Base-by-base conservation (phyloP, 768 basidiomycete species). In the Boletus coccyginus region DNA sequence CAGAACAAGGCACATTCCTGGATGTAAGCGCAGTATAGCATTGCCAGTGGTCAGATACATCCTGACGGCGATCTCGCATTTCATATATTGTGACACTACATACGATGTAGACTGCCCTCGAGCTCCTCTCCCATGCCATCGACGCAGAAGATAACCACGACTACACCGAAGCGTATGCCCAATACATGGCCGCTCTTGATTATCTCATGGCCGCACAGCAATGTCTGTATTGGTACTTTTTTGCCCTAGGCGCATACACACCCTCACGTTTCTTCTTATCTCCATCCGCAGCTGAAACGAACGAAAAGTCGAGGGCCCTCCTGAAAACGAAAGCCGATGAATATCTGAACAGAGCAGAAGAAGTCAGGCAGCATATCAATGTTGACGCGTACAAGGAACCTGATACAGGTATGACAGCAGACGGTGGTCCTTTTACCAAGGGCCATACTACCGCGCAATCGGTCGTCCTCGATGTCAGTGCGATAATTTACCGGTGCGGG, bases 121-220 rank as follows among this genome's bases (percentile, higher is more conserved):
- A 91, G 61, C 82, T 96, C 46, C 92, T 97, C 16, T 89, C 94
- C 70, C 81, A 82, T 65, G 94, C 94, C 44, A 94, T 95, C 64
- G 90, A 91, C 51, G 87, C 90, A 60, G 96, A 98, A 75, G 81
- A 82, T 53, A 90, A 90, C 71, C 85, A 87, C 73, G 90, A 95
- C 73, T 98, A 97, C 76, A 78, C 82, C 8, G 92, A 94, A 67
- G 94, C 94, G 17, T 95, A 91, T 81, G 94, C 90, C 74, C 81
- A 85, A 62, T 95, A 96, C 75, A 87, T 89, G 77, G 94, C 97
- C 75, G 81, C 92, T 2, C 81, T 98, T 55, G 96, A 98, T 71
- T 98, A 94, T 73, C 98, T 98, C 74, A 92, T 97, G 89, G 88
- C 97, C 64, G 93, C 94, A 14, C 77, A 93, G 68, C 93, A 92